Percentiles rank a stretch among this genome's conserved stretches.
Conservation (phyloP, 1,284 basidiomycete species). For the Tylopilus orsonianus region DNA sequence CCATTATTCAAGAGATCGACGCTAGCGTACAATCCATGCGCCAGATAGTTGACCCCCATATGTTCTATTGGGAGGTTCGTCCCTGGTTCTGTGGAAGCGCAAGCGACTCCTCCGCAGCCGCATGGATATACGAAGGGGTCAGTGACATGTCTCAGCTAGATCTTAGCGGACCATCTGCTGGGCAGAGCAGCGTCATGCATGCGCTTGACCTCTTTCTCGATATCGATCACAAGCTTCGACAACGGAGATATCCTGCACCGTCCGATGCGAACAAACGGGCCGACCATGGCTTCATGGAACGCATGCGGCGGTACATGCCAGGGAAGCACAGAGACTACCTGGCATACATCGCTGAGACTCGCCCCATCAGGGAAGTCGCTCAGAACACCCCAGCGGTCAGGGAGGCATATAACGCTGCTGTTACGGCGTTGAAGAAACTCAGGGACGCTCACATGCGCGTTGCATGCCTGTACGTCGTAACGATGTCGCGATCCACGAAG, state of each 20-base stretch:
- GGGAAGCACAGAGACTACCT: constrained; percentile 74
- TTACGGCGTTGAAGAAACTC: constrained; percentile 77
- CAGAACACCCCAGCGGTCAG: constrained; percentile 53
- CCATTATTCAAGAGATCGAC: constrained; percentile 73
- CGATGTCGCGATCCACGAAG: constrained; percentile 60
- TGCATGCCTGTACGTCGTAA: constrained; percentile 83
- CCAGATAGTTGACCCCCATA: constrained; percentile 77
- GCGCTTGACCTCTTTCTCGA: constrained; percentile 80
- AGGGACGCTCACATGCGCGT: constrained; percentile 88
- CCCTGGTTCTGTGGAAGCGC: constrained; percentile 92
- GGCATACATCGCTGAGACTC: constrained; percentile 46
- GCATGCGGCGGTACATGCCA: constrained; percentile 82
- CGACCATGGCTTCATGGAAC: constrained; percentile 75
- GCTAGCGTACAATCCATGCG: constrained; percentile 71
- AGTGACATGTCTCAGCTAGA: constrained; percentile 55
- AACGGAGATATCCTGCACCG: constrained; percentile 68
- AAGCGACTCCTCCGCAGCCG: constrained; percentile 48
- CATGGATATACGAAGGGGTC: constrained; percentile 88
- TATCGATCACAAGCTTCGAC: constrained; percentile 78
- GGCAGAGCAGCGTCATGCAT: constrained; percentile 91
- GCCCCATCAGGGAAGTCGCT: constrained; percentile 59
- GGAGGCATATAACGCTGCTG: constrained; percentile 78
- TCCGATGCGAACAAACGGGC: constrained; percentile 63
- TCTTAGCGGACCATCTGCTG: constrained; percentile 88
- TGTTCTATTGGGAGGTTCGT: constrained; percentile 89